A percentile compares a stretch with the other conserved stretches of the same genome.
Evolutionary conservation across 2,329 filamentous ascomycete genomes (phyloP).

Genomic region (Elsinoe arachidis): DNA sequence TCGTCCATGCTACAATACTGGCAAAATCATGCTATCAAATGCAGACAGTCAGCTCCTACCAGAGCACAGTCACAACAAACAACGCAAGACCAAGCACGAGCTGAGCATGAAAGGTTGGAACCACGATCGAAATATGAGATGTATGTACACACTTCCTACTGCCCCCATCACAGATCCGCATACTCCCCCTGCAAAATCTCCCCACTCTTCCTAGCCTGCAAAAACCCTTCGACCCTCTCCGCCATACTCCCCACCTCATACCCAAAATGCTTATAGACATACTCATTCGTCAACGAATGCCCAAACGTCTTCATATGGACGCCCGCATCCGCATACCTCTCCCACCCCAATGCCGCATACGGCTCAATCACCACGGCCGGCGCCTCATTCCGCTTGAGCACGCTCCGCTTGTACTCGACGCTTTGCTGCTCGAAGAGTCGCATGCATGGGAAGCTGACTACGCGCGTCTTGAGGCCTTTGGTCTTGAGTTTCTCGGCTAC

Average conservation of each 20-base stretch:
- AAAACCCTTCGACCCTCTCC: constrained; percentile 30
- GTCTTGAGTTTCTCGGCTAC: constrained; percentile 32
- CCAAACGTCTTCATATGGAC: constrained; percentile 48
- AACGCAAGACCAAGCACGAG: neutral
- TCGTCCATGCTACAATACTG: neutral
- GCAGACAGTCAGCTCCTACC: neutral
- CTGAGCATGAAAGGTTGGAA: neutral
- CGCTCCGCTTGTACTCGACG: constrained; percentile 38
- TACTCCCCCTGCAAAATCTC: constrained; percentile 9
- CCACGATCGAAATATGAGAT: neutral
- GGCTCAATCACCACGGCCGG: constrained; percentile 53
- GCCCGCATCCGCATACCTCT: constrained; percentile 51
- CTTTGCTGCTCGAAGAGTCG: constrained; percentile 42
- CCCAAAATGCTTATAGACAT: constrained; percentile 49
- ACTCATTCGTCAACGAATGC: constrained; percentile 46
- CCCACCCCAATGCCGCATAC: constrained; percentile 51
- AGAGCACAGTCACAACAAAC: neutral
- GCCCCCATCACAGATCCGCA: neutral
- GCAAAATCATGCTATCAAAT: no score
- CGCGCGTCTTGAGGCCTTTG: constrained; percentile 33
- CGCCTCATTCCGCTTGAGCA: constrained; percentile 36
- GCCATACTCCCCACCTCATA: constrained; percentile 42
- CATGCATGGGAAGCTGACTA: constrained; percentile 45
- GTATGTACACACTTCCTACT: neutral
- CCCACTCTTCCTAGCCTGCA: constrained; percentile 28